Percentiles rank a stretch among this genome's conserved stretches.
Conservation (phyloP, 108 stramenopile genomes). For the Pinguiococcus pyrenoidosus region DNA sequence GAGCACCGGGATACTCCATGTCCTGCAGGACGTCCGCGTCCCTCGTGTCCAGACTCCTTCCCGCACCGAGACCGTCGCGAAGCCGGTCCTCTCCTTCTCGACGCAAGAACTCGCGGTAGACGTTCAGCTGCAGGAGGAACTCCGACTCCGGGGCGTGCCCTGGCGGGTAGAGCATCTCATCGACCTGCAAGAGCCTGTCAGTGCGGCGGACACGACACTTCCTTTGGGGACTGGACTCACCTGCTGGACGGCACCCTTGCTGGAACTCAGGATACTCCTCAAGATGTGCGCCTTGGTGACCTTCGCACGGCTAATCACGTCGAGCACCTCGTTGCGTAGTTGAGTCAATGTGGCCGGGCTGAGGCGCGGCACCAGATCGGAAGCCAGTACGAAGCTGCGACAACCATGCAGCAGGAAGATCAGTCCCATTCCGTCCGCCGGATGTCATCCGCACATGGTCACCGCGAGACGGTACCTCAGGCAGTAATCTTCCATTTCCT, state of each 20-base stretch:
- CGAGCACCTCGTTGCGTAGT: conserved; percentile 63
- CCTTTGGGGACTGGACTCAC: neutral
- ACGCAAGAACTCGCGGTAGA: too few species aligned
- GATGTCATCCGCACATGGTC: neutral
- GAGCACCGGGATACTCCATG: conserved; percentile 47
- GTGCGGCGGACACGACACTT: too few species aligned
- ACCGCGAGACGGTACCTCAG: too few species aligned
- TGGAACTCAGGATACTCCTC: conserved; percentile 20
- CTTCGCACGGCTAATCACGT: conserved; percentile 60
- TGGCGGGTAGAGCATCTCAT: conserved; percentile 39
- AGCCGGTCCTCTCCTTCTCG: too few species aligned
- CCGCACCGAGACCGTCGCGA: too few species aligned
- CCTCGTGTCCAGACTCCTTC: conserved; percentile 45
- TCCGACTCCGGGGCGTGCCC: conserved; percentile 42
- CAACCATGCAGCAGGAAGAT: conserved; percentile 13
- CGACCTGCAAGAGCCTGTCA: conserved; percentile 38
- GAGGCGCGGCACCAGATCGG: conserved; percentile 72
- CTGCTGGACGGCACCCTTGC: neutral
- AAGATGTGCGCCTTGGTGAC: conserved; percentile 59
- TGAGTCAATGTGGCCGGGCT: conserved; percentile 56
- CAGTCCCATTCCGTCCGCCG: neutral
- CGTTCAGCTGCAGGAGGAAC: conserved; percentile 51
- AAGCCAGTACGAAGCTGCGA: conserved; percentile 65
- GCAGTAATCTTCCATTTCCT: conserved; percentile 40
- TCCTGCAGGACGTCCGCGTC: conserved; percentile 45